Conservation (phyloP, 805 yeast genomes). For the Torulaspora quercuum region DNA sequence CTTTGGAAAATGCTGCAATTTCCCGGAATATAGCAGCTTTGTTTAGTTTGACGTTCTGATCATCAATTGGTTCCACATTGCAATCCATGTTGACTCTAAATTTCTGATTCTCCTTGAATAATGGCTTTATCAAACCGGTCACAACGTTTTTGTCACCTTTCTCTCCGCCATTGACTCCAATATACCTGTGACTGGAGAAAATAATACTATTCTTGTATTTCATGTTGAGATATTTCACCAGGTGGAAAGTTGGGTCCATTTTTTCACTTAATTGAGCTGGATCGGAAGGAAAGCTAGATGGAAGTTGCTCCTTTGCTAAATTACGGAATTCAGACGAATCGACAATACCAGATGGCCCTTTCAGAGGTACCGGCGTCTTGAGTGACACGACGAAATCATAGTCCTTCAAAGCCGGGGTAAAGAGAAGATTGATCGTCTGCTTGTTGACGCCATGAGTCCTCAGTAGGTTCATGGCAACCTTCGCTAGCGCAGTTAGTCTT, state of each 20-base stretch:
- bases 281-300: conserved; percentile 37
- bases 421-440: conserved; percentile 52
- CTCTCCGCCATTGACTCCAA: conserved; percentile 51
- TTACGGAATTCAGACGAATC: conserved; percentile 59
- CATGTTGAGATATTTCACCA: conserved; percentile 56
- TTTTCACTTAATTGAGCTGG: conserved; percentile 42
- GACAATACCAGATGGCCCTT: conserved; percentile 53
- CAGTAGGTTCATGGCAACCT: conserved; percentile 62
- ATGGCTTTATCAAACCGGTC: conserved; percentile 79
- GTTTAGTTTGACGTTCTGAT: conserved; percentile 56
- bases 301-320: conserved; percentile 36
- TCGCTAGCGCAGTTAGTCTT: conserved; percentile 81
- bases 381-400: conserved; percentile 75
- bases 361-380: conserved; percentile 43
- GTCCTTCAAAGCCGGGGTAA: conserved; percentile 79
- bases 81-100: conserved; percentile 79
- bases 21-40: conserved; percentile 71
- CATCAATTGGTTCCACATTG: conserved; percentile 59
- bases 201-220: conserved; percentile 66
- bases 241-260: conserved; percentile 59
- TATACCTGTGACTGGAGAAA: conserved; percentile 58
- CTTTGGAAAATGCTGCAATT: conserved; percentile 66
- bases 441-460: conserved; percentile 43
- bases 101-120: conserved; percentile 53
- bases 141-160: conserved; percentile 59